These are phyloP conservation scores for Arthrobotrys pseudoclavata DNA, from an alignment of 2,329 filamentous ascomycete species.

Conservation along the genomic window DNA sequence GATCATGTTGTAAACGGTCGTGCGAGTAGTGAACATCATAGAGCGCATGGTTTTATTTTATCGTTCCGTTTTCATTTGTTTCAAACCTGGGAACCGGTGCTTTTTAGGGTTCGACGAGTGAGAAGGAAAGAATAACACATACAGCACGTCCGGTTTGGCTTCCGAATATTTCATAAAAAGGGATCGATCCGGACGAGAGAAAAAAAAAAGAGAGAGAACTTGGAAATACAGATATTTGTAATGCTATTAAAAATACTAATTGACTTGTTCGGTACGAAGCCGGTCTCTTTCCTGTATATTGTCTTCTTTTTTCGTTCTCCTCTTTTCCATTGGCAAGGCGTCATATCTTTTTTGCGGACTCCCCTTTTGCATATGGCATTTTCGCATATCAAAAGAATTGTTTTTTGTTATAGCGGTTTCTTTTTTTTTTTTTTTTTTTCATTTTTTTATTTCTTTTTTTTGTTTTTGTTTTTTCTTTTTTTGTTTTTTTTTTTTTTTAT, in stretches of 20 bases:
- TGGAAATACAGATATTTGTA: conserved; percentile 25
- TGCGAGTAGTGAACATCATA: neutral
- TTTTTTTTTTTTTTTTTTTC: conserved; percentile 1
- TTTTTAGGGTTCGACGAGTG: conserved; percentile 21
- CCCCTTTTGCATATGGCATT: conserved; percentile 29
- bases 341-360: conserved; percentile 13
- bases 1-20: conserved; percentile 69
- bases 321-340: conserved; percentile 49
- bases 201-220: neutral
- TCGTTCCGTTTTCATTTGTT: conserved; percentile 24
- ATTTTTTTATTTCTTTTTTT: too few relatives aligned
- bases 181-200: neutral
- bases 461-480: too few relatives aligned
- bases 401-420: conserved; percentile 50
- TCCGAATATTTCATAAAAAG: conserved; percentile 6
- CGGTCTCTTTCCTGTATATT: conserved; percentile 39
- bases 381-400: conserved; percentile 47
- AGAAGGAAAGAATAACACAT: neutral
- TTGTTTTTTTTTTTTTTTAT: conserved; percentile 11
- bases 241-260: conserved; percentile 19
- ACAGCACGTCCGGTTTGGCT: conserved; percentile 11
- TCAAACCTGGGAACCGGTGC: conserved; percentile 21
- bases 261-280: conserved; percentile 10
- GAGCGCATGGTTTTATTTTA: conserved; percentile 17
- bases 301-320: neutral